Percentiles rank a stretch among this genome's conserved stretches.
Evolutionary conservation across 148 eudicot genomes (phyloP).

Genomic region (Fagopyrum tataricum): DNA sequence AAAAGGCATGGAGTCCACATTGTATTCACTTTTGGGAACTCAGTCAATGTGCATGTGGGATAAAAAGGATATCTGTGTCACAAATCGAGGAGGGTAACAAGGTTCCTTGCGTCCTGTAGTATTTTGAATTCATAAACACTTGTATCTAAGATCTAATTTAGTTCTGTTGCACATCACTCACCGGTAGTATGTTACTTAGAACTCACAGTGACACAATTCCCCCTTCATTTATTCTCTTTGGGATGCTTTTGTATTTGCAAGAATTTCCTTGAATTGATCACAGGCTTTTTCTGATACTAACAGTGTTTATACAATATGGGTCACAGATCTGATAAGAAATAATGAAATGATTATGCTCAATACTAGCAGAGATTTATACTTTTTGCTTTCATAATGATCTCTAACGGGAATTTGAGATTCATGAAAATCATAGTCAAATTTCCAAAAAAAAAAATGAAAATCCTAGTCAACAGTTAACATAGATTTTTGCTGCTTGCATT

Average conservation of each 20-base stretch:
- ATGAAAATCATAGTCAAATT: constrained; percentile 3
- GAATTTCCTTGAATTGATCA: neutral
- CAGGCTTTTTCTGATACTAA: neutral
- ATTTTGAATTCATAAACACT: neutral
- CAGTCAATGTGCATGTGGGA: constrained; percentile 1
- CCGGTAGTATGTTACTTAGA: neutral
- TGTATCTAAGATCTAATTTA: neutral
- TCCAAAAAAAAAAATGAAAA: neutral
- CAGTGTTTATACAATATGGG: neutral
- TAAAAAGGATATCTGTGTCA: neutral
- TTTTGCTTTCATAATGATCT: neutral
- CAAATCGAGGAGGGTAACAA: constrained; percentile 1
- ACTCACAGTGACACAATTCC: neutral
- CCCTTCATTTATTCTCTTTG: neutral
- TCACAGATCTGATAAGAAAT: constrained; percentile 1
- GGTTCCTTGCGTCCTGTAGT: neutral
- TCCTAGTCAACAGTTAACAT: neutral
- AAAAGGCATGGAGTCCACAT: constrained; percentile 7
- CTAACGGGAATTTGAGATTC: neutral
- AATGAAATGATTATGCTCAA: neutral
- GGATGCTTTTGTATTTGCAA: neutral
- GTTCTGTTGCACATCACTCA: neutral
- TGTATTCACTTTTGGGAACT: constrained; percentile 12
- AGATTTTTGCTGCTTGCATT: constrained; percentile 8
- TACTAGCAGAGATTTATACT: neutral